These are phyloP conservation scores for Potentilla sterilis DNA, from an alignment of 306 rosid species.

Conservation along the genomic window DNA sequence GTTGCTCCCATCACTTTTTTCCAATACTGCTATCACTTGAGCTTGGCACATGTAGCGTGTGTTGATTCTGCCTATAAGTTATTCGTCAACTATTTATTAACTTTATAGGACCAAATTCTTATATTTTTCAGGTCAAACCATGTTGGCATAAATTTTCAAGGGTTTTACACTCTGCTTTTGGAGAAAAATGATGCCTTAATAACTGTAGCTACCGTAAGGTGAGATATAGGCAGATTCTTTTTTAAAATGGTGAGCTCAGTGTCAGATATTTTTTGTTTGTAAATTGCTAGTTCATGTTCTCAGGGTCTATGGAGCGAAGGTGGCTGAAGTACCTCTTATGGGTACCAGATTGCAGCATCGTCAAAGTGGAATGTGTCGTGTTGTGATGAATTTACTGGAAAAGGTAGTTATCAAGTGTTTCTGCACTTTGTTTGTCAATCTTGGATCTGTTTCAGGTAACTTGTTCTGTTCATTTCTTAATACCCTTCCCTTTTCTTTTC, in stretches of 20 bases:
- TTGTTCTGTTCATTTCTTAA: background rate
- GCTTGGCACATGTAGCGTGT: background rate
- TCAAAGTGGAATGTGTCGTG: slow-evolving; percentile 80
- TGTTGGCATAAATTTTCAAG: slow-evolving; percentile 67
- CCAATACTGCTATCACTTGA: background rate
- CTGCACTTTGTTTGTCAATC: background rate
- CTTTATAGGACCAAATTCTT: slow-evolving; percentile 15
- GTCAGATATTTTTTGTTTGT: slow-evolving; percentile 8
- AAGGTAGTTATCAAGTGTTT: background rate
- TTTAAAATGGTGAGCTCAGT: background rate
- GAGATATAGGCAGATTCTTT: slow-evolving; percentile 16
- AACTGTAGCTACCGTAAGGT: slow-evolving; percentile 80
- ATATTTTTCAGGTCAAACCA: slow-evolving; percentile 58
- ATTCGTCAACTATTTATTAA: background rate
- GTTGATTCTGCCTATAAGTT: background rate
- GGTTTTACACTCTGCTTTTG: slow-evolving; percentile 73
- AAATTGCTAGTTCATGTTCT: slow-evolving; percentile 18
- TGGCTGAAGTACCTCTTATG: slow-evolving; percentile 86
- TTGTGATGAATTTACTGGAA: background rate
- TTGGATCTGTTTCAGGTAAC: background rate
- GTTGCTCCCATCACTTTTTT: slow-evolving; percentile 2
- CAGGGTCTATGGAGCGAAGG: slow-evolving; percentile 72
- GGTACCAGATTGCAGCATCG: slow-evolving; percentile 76
- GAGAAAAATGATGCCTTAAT: slow-evolving; percentile 71
- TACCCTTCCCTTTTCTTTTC: background rate